Evolutionary conservation across 2,329 filamentous ascomycete species (phyloP).

Genomic region (Mariannaea elegans): DNA sequence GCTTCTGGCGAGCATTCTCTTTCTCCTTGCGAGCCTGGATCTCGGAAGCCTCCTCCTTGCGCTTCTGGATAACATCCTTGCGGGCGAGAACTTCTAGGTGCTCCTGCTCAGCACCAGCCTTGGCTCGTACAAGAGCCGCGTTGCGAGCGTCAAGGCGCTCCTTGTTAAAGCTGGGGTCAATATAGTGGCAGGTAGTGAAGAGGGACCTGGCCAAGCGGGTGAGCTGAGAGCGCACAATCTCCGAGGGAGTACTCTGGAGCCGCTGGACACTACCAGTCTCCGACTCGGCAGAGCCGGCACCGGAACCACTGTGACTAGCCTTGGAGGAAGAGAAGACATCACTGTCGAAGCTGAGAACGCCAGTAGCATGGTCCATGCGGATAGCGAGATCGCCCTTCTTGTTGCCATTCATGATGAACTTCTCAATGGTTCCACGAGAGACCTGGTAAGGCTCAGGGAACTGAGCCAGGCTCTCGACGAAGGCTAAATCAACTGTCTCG

Average conservation of each 20-base stretch:
- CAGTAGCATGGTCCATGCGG: constrained; percentile 93
- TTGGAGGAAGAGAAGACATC: constrained; percentile 98
- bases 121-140: constrained; percentile 81
- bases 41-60: constrained; percentile 94
- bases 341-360: constrained; percentile 95
- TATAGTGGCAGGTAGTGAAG: constrained; percentile 94
- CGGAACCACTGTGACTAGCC: constrained; percentile 85
- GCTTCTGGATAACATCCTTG: constrained; percentile 92
- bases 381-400: constrained; percentile 99
- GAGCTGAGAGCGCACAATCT: constrained; percentile 96
- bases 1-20: constrained; percentile 89
- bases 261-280: constrained; percentile 89
- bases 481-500: constrained; percentile 93
- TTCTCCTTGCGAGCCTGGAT: constrained; percentile 88
- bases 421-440: constrained; percentile 89
- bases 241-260: constrained; percentile 95
- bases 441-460: constrained; percentile 98
- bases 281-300: constrained; percentile 85
- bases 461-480: constrained; percentile 91
- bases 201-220: constrained; percentile 90
- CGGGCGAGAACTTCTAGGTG: constrained; percentile 85
- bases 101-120: constrained; percentile 90
- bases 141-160: constrained; percentile 81
- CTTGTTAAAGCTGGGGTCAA: constrained; percentile 89
- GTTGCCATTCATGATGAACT: constrained; percentile 99